Evolutionary conservation across 345 rosid species (phyloP).

Genomic region (Toxicodendron radicans): DNA sequence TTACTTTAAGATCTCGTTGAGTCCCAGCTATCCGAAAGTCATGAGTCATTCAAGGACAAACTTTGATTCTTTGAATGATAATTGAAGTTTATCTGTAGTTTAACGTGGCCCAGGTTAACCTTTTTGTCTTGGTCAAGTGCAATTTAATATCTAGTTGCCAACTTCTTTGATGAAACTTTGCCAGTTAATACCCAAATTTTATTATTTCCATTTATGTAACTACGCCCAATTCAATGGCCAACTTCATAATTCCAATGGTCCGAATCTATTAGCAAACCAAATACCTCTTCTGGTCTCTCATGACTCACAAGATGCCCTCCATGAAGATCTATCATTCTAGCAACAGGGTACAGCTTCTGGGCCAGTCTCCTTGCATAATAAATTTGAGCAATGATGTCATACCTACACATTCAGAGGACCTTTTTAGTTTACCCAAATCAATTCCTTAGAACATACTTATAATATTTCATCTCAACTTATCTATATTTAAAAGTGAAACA

Average conservation of each 20-base stretch:
- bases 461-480: not conserved
- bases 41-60: conserved; percentile 32
- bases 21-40: not conserved
- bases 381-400: conserved; percentile 91
- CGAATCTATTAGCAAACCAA: conserved; percentile 1
- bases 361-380: conserved; percentile 83
- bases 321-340: conserved; percentile 92
- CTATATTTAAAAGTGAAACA: not conserved
- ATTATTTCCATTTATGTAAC: not conserved
- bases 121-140: not conserved
- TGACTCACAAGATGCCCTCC: conserved; percentile 98
- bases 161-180: not conserved
- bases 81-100: not conserved
- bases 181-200: not conserved
- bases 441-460: not conserved
- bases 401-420: conserved; percentile 44
- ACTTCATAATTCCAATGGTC: not conserved
- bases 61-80: not conserved
- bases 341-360: conserved; percentile 69
- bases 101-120: not conserved
- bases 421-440: conserved; percentile 23
- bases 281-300: conserved; percentile 90
- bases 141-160: too few relatives aligned
- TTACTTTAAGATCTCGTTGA: not conserved
- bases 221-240: not conserved